Evolutionary conservation across 2,329 filamentous ascomycete species (phyloP).

Genomic region (Monosporascus sp.): DNA sequence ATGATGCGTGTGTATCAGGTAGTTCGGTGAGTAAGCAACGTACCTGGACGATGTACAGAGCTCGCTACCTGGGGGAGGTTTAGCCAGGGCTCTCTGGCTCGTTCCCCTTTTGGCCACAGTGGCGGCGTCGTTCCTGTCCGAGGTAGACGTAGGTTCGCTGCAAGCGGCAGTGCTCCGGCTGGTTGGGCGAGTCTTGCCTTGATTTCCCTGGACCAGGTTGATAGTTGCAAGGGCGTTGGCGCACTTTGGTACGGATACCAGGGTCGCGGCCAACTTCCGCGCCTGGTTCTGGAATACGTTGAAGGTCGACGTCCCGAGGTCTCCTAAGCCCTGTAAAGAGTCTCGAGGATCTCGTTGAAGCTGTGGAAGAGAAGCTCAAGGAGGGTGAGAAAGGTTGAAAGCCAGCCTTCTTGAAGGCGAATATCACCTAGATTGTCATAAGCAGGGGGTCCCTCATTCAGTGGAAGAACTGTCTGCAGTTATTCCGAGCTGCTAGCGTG

Average conservation of each 20-base stretch:
- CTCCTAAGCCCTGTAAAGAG: conserved; percentile 8
- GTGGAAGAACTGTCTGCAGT: too few relatives aligned
- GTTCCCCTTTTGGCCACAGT: background rate
- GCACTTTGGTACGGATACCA: conserved; percentile 23
- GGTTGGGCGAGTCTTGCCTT: conserved; percentile 6
- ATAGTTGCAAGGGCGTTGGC: too few relatives aligned
- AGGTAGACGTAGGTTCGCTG: conserved; percentile 13
- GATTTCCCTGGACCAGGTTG: conserved; percentile 17
- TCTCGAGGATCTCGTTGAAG: too few relatives aligned
- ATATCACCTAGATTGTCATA: too few relatives aligned
- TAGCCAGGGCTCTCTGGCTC: background rate
- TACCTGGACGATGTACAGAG: conserved; percentile 9
- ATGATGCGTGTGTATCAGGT: too few relatives aligned
- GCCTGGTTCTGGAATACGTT: conserved; percentile 28
- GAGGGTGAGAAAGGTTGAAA: too few relatives aligned
- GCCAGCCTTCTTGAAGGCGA: too few relatives aligned
- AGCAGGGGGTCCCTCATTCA: too few relatives aligned
- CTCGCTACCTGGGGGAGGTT: background rate
- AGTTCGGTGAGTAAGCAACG: too few relatives aligned
- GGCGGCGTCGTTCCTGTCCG: background rate
- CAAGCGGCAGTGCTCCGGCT: conserved; percentile 10
- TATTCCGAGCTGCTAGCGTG: too few relatives aligned
- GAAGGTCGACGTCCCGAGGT: conserved; percentile 27
- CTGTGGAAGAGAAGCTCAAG: too few relatives aligned
- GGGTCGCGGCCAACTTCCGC: conserved; percentile 32